Conservation (phyloP, 164 flowering plant species). For the Umbellularia californica region DNA sequence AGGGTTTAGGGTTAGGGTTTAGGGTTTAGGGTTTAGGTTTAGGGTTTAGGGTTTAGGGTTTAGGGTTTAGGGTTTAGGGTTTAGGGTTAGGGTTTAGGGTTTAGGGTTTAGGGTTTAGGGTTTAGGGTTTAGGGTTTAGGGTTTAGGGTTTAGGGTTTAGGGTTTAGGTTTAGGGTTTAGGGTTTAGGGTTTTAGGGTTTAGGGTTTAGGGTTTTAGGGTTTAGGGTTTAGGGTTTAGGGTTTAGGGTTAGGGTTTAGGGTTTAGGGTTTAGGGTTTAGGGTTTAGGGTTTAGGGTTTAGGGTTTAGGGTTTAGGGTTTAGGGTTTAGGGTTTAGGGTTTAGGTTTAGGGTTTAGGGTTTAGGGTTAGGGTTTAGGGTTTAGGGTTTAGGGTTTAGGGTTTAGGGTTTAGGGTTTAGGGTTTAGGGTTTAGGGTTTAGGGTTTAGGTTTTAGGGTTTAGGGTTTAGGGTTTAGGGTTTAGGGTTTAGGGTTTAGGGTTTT, state of each 20-base stretch:
- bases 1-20: constrained; percentile 18
- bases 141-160: constrained; percentile 24
- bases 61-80: constrained; percentile 19
- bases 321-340: constrained; percentile 7
- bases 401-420: constrained; percentile 12
- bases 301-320: constrained; percentile 8
- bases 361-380: constrained; percentile 6
- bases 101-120: constrained; percentile 9
- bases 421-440: too few species aligned
- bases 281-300: constrained; percentile 13
- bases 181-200: too few species aligned
- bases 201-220: too few species aligned
- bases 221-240: constrained; percentile 13
- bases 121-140: constrained; percentile 19
- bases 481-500: constrained; percentile 11
- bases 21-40: constrained; percentile 21
- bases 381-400: constrained; percentile 10
- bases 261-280: constrained; percentile 4
- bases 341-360: constrained; percentile 5
- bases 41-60: constrained; percentile 18
- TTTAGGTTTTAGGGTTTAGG: too few species aligned
- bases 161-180: too few species aligned
- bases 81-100: constrained; percentile 14
- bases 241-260: constrained; percentile 14
- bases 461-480: constrained; percentile 16